These are phyloP conservation scores for Triangularia setosa DNA, from an alignment of 2,329 filamentous ascomycete genomes.

Conservation along the genomic window DNA sequence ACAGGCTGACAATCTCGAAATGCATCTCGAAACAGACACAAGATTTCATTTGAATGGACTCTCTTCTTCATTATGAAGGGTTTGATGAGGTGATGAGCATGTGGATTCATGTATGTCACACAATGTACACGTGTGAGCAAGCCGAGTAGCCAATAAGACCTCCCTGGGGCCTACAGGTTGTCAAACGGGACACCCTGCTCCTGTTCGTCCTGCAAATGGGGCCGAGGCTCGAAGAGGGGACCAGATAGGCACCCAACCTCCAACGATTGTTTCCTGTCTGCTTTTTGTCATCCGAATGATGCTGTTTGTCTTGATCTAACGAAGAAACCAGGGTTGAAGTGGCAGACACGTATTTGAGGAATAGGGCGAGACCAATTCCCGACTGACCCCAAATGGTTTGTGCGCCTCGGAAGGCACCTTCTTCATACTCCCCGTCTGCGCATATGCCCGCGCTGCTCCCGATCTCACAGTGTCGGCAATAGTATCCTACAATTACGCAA, in stretches of 20 bases:
- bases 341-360: not conserved
- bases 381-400: not conserved
- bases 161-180: not conserved
- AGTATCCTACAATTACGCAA: too few relatives aligned
- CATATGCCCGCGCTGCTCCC: not conserved
- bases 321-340: not conserved
- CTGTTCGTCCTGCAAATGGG: not conserved
- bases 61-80: too few relatives aligned
- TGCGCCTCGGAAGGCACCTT: not conserved
- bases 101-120: not conserved
- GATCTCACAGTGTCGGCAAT: not conserved
- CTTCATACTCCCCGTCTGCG: not conserved
- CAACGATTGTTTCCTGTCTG: not conserved
- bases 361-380: not conserved
- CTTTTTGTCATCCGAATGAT: not conserved
- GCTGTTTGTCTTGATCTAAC: not conserved
- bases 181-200: not conserved
- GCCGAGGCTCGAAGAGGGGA: not conserved
- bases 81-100: not conserved
- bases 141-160: not conserved
- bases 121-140: not conserved
- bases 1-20: too few relatives aligned
- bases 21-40: too few relatives aligned
- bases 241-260: not conserved
- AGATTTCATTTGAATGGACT: too few relatives aligned